phyloP scores from a whole-genome alignment of 2,329 filamentous ascomycete species.

The Fusarium humuli region DNA sequence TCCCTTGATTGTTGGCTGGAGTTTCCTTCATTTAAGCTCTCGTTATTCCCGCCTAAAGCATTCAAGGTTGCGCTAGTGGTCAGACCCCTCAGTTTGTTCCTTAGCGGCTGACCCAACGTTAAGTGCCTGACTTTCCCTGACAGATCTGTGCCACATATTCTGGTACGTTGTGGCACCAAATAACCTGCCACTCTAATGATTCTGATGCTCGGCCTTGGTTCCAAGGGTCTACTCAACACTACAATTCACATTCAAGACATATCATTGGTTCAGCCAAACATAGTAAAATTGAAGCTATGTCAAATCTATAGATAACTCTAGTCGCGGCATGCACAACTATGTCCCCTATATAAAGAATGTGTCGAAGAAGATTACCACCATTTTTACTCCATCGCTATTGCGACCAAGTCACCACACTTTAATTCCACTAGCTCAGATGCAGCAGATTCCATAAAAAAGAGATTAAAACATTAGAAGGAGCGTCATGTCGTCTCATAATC shows the following conservation, averaged over 20 bases:
- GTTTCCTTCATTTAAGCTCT: background rate
- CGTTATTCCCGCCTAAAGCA: background rate
- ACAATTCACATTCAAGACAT: fast-evolving
- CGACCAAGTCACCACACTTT: background rate
- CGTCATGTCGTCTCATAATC: constrained; percentile 6
- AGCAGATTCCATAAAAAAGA: constrained; percentile 4
- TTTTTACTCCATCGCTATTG: background rate
- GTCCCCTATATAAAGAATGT: constrained; percentile 36
- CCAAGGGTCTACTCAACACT: fast-evolving
- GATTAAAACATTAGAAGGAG: constrained; percentile 25
- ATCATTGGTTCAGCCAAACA: background rate
- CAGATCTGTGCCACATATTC: background rate
- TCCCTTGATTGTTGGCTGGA: background rate
- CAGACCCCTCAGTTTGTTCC: background rate
- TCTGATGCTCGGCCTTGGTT: background rate
- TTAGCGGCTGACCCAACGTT: background rate
- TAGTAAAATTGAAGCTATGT: constrained; percentile 2
- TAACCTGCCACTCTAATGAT: background rate
- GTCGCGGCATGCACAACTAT: constrained; percentile 24
- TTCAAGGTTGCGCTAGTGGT: background rate
- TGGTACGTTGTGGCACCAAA: background rate
- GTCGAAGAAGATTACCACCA: constrained; percentile 26
- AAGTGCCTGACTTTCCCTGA: background rate
- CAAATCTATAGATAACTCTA: constrained; percentile 24
- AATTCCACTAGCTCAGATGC: background rate